These are phyloP conservation scores for Saccharomycodes ludwigii DNA, from an alignment of 805 yeast species.

Conservation along the genomic window DNA sequence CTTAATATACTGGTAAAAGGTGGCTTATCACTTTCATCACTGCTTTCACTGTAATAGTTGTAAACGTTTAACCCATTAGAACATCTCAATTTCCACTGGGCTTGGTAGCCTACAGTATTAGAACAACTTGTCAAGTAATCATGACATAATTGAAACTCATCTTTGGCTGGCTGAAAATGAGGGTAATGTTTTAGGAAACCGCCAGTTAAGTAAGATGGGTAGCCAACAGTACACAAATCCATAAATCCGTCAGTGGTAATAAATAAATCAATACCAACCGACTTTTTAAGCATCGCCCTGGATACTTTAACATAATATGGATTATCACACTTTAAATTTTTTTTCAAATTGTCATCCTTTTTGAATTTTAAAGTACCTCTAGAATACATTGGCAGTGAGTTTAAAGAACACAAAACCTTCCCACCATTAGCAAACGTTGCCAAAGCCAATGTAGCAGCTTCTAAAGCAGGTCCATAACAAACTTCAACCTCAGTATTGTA, in stretches of 20 bases:
- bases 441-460: slow-evolving; percentile 53
- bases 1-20: slow-evolving; percentile 59
- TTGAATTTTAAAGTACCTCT: slow-evolving; percentile 51
- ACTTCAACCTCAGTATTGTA: slow-evolving; percentile 36
- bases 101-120: slow-evolving; percentile 59
- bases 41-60: slow-evolving; percentile 56
- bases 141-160: slow-evolving; percentile 51
- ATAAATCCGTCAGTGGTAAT: slow-evolving; percentile 52
- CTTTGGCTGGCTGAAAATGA: slow-evolving; percentile 53
- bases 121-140: slow-evolving; percentile 43
- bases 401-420: slow-evolving; percentile 56
- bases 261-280: slow-evolving; percentile 68
- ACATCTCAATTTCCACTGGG: slow-evolving; percentile 72
- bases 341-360: slow-evolving; percentile 32
- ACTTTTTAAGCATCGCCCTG: slow-evolving; percentile 38
- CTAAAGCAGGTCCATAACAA: slow-evolving; percentile 68
- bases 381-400: slow-evolving; percentile 69
- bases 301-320: slow-evolving; percentile 52
- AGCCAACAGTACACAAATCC: slow-evolving; percentile 64
- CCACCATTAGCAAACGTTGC: slow-evolving; percentile 51
- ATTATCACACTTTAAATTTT: slow-evolving; percentile 44
- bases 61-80: slow-evolving; percentile 78
- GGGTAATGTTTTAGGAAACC: slow-evolving; percentile 59
- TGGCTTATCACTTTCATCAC: slow-evolving; percentile 34
- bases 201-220: slow-evolving; percentile 52